Percentiles rank a stretch among this genome's conserved stretches.
Evolutionary conservation across 1,284 basidiomycete genomes (phyloP).

Genomic region (Melanopsichium pennsylvanicum): DNA sequence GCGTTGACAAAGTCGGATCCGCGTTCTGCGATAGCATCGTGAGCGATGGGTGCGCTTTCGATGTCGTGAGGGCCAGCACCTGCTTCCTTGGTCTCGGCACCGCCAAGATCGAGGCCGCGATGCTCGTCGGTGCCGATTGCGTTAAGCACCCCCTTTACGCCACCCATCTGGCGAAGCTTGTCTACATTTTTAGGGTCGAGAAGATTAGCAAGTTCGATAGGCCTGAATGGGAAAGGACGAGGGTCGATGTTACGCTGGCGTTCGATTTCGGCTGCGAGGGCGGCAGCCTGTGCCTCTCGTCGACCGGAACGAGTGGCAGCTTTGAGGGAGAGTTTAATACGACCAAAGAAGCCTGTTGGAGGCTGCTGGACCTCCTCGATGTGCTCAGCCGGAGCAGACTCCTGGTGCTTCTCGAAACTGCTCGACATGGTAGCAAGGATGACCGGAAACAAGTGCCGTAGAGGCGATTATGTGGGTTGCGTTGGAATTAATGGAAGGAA

Average conservation of each 20-base stretch:
- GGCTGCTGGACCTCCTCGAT: constrained; percentile 1
- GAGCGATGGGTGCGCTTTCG: constrained; percentile 11
- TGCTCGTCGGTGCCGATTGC: constrained; percentile 78
- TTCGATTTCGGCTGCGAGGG: constrained; percentile 45
- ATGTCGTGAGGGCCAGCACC: constrained; percentile 21
- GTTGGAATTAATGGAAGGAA: no score
- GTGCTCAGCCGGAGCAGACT: not conserved
- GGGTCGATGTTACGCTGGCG: constrained; percentile 55
- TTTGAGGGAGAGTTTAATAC: constrained; percentile 37
- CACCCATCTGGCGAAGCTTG: constrained; percentile 77
- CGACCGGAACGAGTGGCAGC: constrained; percentile 40
- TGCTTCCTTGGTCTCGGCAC: constrained; percentile 34
- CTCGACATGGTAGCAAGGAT: constrained; percentile 5
- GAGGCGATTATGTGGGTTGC: no score
- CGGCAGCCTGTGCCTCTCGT: constrained; percentile 45
- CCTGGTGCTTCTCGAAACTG: constrained; percentile 10
- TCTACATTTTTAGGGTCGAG: constrained; percentile 85
- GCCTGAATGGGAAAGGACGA: constrained; percentile 68
- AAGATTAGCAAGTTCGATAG: constrained; percentile 80
- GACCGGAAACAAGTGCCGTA: no score
- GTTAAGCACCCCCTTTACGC: constrained; percentile 74
- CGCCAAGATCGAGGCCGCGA: constrained; percentile 50
- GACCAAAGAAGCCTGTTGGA: constrained; percentile 16
- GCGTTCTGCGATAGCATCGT: constrained; percentile 5
- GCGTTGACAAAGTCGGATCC: constrained; percentile 43